Conservation (phyloP, 257 asterid genomes). For the Datura wrightii region DNA sequence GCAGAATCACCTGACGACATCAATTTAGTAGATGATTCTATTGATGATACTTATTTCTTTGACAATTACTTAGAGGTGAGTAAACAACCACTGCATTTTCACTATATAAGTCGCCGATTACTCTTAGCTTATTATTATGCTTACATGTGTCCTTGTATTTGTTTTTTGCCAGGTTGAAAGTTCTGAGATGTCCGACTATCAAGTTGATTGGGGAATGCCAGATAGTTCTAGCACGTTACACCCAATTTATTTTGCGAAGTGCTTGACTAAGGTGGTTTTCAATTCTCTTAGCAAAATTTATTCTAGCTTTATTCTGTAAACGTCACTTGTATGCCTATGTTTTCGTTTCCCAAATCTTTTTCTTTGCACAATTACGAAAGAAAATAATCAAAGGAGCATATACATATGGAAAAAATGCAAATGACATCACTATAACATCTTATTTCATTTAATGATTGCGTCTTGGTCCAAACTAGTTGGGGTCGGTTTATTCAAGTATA, state of each 20-base stretch:
- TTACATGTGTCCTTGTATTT: neutral
- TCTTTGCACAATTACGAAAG: neutral
- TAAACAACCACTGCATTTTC: slow-evolving; percentile 20
- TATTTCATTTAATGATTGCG: neutral
- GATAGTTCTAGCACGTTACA: slow-evolving; percentile 57
- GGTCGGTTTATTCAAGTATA: neutral
- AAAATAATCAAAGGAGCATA: slow-evolving; percentile 5
- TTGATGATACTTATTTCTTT: slow-evolving; percentile 50
- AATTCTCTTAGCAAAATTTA: slow-evolving; percentile 20
- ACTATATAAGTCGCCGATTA: neutral
- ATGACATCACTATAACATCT: neutral
- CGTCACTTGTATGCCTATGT: neutral
- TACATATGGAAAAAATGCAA: neutral
- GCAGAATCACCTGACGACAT: slow-evolving; percentile 48
- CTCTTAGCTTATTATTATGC: neutral
- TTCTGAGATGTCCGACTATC: slow-evolving; percentile 47
- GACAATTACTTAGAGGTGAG: slow-evolving; percentile 67
- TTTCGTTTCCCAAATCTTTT: slow-evolving; percentile 9
- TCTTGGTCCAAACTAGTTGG: neutral
- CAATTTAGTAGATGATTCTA: slow-evolving; percentile 47
- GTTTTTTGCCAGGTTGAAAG: slow-evolving; percentile 54
- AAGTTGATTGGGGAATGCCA: slow-evolving; percentile 69
- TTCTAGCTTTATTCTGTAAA: neutral
- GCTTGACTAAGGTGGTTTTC: slow-evolving; percentile 69
- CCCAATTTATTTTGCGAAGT: slow-evolving; percentile 79